Percentiles rank a stretch among this genome's conserved stretches.
Conservation (phyloP, 176 grass and related monocot genomes). For the Areca catechu region DNA sequence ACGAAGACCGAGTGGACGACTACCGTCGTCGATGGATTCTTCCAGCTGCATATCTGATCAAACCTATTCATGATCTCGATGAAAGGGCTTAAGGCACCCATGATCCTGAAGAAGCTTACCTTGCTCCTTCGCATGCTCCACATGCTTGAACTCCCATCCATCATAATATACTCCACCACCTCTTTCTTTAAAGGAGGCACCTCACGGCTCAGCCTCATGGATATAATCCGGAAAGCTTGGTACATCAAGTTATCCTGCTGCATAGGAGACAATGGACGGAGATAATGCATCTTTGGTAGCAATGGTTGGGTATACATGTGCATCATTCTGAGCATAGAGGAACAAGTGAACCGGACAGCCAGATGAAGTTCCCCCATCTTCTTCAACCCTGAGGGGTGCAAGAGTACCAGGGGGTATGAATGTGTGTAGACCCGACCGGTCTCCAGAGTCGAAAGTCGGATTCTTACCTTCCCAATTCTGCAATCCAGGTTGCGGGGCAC, state of each 20-base stretch:
- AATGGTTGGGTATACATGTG: constrained; percentile 34
- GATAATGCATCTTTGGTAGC: constrained; percentile 80
- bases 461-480: constrained; percentile 74
- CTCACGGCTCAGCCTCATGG: constrained; percentile 43
- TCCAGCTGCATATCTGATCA: constrained; percentile 61
- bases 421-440: constrained; percentile 80
- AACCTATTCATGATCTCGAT: constrained; percentile 51
- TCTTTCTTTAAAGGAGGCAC: constrained; percentile 71
- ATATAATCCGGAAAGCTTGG: constrained; percentile 81
- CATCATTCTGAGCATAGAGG: constrained; percentile 26
- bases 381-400: constrained; percentile 68
- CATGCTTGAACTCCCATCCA: constrained; percentile 81
- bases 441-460: constrained; percentile 78
- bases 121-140: constrained; percentile 99
- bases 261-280: constrained; percentile 67
- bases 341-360: constrained; percentile 70
- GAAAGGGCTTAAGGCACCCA: constrained; percentile 39
- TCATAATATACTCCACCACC: constrained; percentile 98
- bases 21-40: constrained; percentile 63
- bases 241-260: constrained; percentile 70
- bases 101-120: constrained; percentile 92
- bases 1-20: constrained; percentile 73
- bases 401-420: constrained; percentile 62
- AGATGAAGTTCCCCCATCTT: constrained; percentile 94
- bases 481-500: constrained; percentile 19